phyloP scores from a whole-genome alignment of 1,284 basidiomycete species.

The Marasmius fiardii region DNA sequence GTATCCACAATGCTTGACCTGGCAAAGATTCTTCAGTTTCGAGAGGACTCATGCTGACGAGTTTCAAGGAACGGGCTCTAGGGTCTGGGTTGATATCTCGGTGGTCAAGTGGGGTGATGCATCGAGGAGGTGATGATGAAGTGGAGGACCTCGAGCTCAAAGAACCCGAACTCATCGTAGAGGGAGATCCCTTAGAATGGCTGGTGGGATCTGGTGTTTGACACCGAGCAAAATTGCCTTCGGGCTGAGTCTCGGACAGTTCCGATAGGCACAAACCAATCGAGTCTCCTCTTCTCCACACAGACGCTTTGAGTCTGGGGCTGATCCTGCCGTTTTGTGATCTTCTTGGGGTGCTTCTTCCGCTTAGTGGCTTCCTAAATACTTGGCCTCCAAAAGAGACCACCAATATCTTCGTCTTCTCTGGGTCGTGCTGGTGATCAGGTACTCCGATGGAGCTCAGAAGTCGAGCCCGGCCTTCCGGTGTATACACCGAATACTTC shows the following conservation, averaged over 20 bases:
- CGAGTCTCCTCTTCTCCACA: not conserved
- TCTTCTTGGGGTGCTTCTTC: conserved; percentile 22
- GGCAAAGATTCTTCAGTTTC: not conserved
- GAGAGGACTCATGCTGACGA: not conserved
- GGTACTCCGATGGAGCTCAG: conserved; percentile 62
- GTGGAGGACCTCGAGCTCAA: not conserved
- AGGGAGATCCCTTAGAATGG: conserved; percentile 8
- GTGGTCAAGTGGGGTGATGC: not conserved
- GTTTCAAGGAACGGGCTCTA: not conserved
- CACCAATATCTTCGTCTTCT: conserved; percentile 56
- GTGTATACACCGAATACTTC: conserved; percentile 41
- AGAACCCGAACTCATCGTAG: not conserved
- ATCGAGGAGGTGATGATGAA: not conserved
- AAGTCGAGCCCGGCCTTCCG: conserved; percentile 46
- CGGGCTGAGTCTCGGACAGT: not conserved
- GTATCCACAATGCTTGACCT: conserved; percentile 37
- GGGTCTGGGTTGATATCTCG: not conserved
- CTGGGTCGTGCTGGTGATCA: conserved; percentile 39
- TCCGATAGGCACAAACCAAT: not conserved
- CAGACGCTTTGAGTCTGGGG: not conserved
- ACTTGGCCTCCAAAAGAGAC: conserved; percentile 80
- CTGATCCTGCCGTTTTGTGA: conserved; percentile 24
- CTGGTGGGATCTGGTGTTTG: not conserved
- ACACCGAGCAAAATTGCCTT: not conserved
- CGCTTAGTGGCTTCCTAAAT: conserved; percentile 53